Base-by-base conservation (phyloP, 768 basidiomycete genomes). In the Rhizopogon vinicolor region DNA sequence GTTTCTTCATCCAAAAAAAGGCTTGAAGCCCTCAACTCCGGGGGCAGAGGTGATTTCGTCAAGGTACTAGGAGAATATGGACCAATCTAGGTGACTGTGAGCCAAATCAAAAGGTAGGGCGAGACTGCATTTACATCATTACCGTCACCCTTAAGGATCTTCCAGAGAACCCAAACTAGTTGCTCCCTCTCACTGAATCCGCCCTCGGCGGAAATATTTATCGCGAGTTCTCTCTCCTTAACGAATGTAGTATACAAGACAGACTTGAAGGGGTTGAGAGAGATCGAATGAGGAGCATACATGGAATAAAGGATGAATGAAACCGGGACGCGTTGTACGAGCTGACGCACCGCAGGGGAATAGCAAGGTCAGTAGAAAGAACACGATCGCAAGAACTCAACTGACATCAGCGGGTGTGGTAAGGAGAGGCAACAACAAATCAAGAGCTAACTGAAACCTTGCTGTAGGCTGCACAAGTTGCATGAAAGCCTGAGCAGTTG, bases 81-180 rank as follows among this genome's bases (percentile, higher is more conserved):
- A 59, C 86, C 89, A 70, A 92, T 88, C 89, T 91, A 55, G 41
- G n/a, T 31, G 6, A 31, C 31, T 28, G 53, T 67, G 28, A 64
- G 57, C 33, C 5, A 16, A 2, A 22, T 22, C 31, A 40, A 29
- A 59, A 16, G 45, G 49, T 53, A 13, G 12, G 46, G 16, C 3
- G 12, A 51, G 44, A 53, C 22, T n/a, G 19, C 39, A 54, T 35
- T 61, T 59, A 90, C 89, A 75, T 91, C 89, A 57, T 83, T 84
- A 18, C 89, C 89, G 65, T 91, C 88, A 51, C 89, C 90, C 67
- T 83, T 88, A 53, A 91, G 72, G 54, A 91, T 87, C 72, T 91
- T 91, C 89, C 89, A 91, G 57, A 91, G 74, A 43, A 91, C 89
- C 88, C 89, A 91, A 40, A 91, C 86, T 48, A 91, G 73, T 63